Base-by-base conservation (phyloP, 2,329 filamentous ascomycete genomes). In the Amauroascus niger region DNA sequence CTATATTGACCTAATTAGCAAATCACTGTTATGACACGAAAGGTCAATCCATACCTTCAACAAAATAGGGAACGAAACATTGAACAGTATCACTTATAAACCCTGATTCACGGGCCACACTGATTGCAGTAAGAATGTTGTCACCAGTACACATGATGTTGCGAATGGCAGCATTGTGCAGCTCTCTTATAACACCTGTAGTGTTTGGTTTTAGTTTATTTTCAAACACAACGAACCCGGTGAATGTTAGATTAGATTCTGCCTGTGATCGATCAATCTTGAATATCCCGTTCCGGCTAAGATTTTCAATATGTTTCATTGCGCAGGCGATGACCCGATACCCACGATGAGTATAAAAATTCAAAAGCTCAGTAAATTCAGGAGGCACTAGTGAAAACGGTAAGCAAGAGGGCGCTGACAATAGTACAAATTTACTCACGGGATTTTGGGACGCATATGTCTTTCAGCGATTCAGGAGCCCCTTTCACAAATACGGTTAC, bases 201-300 rank as follows among this genome's bases (percentile, higher is more conserved):
- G 91, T 96, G 18, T 81, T 89, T 1, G 87, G 84, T 69, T 98
- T 98, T 57, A 98, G 74, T 71, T 98, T 98, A 73, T 98, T 98
- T 71, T 98, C 93, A 62, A 98, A 98, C 52, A 98, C 85, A 65
- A 98, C 97, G 71, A 98, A 98, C 4, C 93, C 93, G 33, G 90
- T 79, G 64, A 98, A 97, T 44, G 91, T 82, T 9, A 98, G 79
- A 30, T 83, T 77, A 2, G 81, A 85, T 69, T 98, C 93, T 7
- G 87, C 90, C 51, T 96, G 87, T 37, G 83, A 74, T 28, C 93
- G 84, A 61, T 83, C 86, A 84, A 97, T 90, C 72, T 95, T 95
- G 64, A 97, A 89, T 6, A 90, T 84, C 66, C 94, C 95, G 52
- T 95, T 82, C 90, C 89, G 96, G 62, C 85, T 94, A 30, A 97